Conservation (phyloP, 495 filamentous ascomycete genomes). For the Talaromyces stipitatus region DNA sequence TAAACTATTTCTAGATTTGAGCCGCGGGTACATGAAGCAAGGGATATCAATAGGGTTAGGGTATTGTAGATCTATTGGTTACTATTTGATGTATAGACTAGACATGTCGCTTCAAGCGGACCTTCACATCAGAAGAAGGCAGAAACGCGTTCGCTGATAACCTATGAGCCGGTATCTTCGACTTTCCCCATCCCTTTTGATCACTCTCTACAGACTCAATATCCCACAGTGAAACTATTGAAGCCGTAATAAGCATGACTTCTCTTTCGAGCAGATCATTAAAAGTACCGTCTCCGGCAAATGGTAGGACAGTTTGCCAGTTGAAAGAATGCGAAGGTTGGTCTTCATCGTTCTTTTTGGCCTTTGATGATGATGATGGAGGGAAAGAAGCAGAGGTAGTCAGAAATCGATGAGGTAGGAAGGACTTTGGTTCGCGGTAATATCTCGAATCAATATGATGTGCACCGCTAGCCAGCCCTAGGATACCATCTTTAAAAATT, state of each 20-base stretch:
- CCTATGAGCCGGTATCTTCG: conserved; percentile 24
- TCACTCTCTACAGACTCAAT: conserved; percentile 30
- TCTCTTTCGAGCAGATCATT: conserved; percentile 30
- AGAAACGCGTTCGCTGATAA: conserved; percentile 28
- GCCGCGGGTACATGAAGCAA: background rate
- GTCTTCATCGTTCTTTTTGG: conserved; percentile 18
- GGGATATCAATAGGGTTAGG: background rate
- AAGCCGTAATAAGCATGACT: conserved; percentile 38
- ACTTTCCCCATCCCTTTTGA: conserved; percentile 8
- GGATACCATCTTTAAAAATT: conserved; percentile 39
- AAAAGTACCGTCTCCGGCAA: conserved; percentile 40
- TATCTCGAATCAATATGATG: conserved; percentile 40
- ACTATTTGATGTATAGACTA: background rate
- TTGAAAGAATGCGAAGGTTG: conserved; percentile 36
- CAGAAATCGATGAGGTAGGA: conserved; percentile 47
- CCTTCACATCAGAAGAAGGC: conserved; percentile 29
- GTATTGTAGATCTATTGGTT: too few species aligned
- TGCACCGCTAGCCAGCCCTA: conserved; percentile 42
- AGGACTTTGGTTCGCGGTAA: conserved; percentile 42
- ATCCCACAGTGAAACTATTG: conserved; percentile 45
- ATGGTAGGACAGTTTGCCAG: conserved; percentile 27
- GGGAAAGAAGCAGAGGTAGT: background rate
- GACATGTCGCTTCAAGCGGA: conserved; percentile 18
- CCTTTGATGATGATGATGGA: conserved; percentile 7
- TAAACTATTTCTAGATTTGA: background rate